These are phyloP conservation scores for Lactarius quietus DNA, from an alignment of 768 basidiomycete genomes.

Conservation along the genomic window DNA sequence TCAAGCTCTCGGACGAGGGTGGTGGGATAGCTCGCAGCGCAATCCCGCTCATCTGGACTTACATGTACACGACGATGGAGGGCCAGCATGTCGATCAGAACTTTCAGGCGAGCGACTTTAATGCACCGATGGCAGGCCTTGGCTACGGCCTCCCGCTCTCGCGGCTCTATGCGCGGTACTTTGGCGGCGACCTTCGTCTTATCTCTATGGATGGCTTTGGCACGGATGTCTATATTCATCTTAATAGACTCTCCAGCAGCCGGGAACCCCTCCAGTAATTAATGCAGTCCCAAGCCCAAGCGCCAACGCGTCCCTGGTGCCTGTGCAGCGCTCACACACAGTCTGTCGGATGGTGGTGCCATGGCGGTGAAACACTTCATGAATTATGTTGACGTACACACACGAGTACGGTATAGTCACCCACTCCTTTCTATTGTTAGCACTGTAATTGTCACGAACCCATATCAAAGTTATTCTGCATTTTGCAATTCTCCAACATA, in stretches of 20 bases:
- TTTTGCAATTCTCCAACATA: neutral
- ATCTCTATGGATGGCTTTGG: constrained; percentile 99
- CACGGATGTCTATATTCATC: constrained; percentile 90
- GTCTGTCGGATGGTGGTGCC: neutral
- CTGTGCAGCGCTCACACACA: neutral
- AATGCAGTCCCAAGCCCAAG: too few relatives aligned
- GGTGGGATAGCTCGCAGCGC: constrained; percentile 89
- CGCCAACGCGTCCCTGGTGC: neutral
- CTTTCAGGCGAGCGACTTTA: constrained; percentile 84
- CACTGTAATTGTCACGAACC: neutral
- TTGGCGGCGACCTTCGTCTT: constrained; percentile 86
- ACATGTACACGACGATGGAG: constrained; percentile 90
- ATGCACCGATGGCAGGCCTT: constrained; percentile 97
- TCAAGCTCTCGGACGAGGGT: constrained; percentile 98
- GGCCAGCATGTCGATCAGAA: constrained; percentile 69
- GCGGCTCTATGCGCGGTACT: constrained; percentile 92
- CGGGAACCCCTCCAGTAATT: constrained; percentile 66
- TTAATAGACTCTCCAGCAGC: constrained; percentile 81
- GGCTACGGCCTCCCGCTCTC: constrained; percentile 93
- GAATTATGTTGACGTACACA: neutral
- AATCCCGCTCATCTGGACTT: constrained; percentile 97
- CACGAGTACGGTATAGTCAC: neutral
- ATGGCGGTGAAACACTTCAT: neutral
- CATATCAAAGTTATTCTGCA: neutral
- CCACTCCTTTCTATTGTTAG: neutral